Evolutionary conservation across 2,329 filamentous ascomycete species (phyloP), one percentile per base, ranked within the genome.

Genomic region (Nemania bipapillata): DNA sequence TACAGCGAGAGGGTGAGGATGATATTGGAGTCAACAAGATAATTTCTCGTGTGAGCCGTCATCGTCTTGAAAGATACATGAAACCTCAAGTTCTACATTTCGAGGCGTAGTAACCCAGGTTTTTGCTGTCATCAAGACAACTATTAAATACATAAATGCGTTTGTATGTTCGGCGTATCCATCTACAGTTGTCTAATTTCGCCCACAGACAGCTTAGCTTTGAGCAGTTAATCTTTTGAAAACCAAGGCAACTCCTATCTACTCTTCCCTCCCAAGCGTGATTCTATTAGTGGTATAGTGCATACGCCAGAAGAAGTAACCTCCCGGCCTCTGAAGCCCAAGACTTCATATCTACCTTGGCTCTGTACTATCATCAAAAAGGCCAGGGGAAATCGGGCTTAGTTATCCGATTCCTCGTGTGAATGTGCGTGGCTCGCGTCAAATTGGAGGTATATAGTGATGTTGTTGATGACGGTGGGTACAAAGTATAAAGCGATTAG

Each of bases 281-380:
- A 28, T 63, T 56, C 49, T 62, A 71, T 63, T 60, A 65, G 40
- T 53, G 37, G 60, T 76, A 74, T 75, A 73, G 70, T 74, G 74
- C 71, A 75, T 74, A 67, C 71, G 68, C 60, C 63, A 53, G 62
- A 73, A 71, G 59, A 69, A 71, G 40, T 42, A 59, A 65, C 63
- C 62, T 65, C 42, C 37, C 69, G 49, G 65, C 66, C 71, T 67
- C 55, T 62, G 59, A 58, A 50, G 65, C 55, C 47, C 49, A 66
- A 35, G 20, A 37, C 47, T 37, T 54, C 11, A 7, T 52, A 47
- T 52, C 28, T 37, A 28, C 15, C 58, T 37, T n/a, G 7, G 26
- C 26, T 20, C 37, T 28, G n/a, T n/a, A 47, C 32, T 42, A 26
- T 32, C 28, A 49, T 35, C 22, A 40, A 30, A 20, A 50, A 50